Evolutionary conservation across 345 rosid species (phyloP).

Genomic region (Euphorbia tirucalli): DNA sequence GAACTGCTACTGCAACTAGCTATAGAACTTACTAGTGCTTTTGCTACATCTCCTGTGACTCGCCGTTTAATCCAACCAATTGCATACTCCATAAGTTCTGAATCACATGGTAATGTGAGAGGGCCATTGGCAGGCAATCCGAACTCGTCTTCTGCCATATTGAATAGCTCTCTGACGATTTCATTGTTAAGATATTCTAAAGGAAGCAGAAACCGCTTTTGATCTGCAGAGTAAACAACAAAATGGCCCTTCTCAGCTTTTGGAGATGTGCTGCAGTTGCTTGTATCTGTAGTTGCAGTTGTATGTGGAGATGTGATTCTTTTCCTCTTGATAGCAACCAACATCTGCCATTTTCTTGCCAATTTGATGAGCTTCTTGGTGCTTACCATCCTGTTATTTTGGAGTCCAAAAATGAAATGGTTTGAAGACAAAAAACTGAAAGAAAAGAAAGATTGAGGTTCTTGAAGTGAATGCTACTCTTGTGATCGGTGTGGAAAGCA

Average conservation of each 20-base stretch:
- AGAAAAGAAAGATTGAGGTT: too few relatives aligned
- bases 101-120: conserved; percentile 6
- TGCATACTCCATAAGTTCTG: conserved; percentile 3
- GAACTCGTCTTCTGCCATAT: conserved; percentile 4
- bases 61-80: not conserved
- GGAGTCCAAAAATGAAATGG: conserved; percentile 1
- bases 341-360: conserved; percentile 19
- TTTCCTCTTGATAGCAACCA: conserved; percentile 7
- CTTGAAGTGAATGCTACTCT: too few relatives aligned
- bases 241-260: conserved; percentile 13
- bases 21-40: not conserved
- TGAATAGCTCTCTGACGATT: not conserved
- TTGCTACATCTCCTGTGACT: not conserved
- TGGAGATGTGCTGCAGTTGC: not conserved
- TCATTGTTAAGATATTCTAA: conserved; percentile 9
- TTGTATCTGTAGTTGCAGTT: not conserved
- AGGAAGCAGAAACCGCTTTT: conserved; percentile 12
- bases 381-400: conserved; percentile 1
- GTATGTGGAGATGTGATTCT: not conserved
- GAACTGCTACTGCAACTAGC: not conserved
- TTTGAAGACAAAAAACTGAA: too few relatives aligned
- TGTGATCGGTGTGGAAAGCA: too few relatives aligned
- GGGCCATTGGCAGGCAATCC: not conserved
- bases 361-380: conserved; percentile 15
- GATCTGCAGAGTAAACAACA: conserved; percentile 12